Evolutionary conservation across 805 yeast genomes (phyloP).

Genomic region (Starmerella riodocensis): DNA sequence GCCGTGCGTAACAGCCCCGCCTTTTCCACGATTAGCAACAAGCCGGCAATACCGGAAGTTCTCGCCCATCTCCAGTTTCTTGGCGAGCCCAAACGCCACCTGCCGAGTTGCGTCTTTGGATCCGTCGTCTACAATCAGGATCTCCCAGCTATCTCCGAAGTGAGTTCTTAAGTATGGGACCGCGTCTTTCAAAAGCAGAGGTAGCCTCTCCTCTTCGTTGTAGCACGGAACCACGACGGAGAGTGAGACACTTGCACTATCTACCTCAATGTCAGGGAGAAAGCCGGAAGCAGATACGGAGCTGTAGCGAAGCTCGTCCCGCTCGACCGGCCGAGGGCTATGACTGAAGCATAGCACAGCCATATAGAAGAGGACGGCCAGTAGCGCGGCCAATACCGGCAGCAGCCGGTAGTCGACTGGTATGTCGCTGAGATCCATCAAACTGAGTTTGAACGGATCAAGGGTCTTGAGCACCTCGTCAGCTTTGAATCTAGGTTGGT

Average conservation of each 20-base stretch:
- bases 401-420: too few species aligned
- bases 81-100: slow-evolving; percentile 51
- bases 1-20: slow-evolving; percentile 95
- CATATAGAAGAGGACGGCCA: background rate
- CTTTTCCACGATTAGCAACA: slow-evolving; percentile 75
- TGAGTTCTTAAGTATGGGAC: slow-evolving; percentile 37
- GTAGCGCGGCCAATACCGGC: background rate
- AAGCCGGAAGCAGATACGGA: slow-evolving; percentile 4
- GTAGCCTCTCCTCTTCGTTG: slow-evolving; percentile 67
- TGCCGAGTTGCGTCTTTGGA: slow-evolving; percentile 67
- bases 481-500: too few species aligned
- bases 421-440: too few species aligned
- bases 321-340: slow-evolving; percentile 10
- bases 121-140: slow-evolving; percentile 84
- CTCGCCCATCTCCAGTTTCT: slow-evolving; percentile 40
- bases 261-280: slow-evolving; percentile 14
- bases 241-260: slow-evolving; percentile 34
- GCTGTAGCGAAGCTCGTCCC: slow-evolving; percentile 10
- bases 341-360: too few species aligned
- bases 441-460: too few species aligned
- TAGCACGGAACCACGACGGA: slow-evolving; percentile 88
- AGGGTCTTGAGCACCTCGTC: too few species aligned
- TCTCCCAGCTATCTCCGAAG: slow-evolving; percentile 44
- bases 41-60: slow-evolving; percentile 59
- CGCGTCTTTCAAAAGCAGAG: slow-evolving; percentile 29